phyloP scores from a whole-genome alignment of 768 basidiomycete genomes.

The Tylopilus rubrobrunneus region DNA sequence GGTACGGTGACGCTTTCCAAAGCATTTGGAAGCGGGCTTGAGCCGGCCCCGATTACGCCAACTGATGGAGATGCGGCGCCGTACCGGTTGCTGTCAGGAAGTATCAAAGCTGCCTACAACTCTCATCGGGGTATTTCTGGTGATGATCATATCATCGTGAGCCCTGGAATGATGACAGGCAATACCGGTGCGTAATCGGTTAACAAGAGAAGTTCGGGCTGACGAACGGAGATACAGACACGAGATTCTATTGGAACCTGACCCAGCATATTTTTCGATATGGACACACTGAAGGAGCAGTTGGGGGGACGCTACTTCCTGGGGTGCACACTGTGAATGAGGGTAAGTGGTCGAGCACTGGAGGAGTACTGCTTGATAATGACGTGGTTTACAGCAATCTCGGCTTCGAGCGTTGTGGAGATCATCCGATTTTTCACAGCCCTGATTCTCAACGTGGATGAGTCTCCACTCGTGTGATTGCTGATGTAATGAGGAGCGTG shows the following conservation, averaged over 20 bases:
- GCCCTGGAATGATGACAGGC: constrained; percentile 55
- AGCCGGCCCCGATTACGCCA: constrained; percentile 67
- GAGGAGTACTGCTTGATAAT: neutral
- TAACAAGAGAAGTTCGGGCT: neutral
- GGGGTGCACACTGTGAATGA: constrained; percentile 73
- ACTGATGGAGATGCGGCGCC: constrained; percentile 30
- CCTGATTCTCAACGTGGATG: constrained; percentile 67
- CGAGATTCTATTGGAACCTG: constrained; percentile 43
- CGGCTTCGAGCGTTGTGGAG: constrained; percentile 52
- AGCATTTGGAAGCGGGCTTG: constrained; percentile 45
- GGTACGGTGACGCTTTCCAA: constrained; percentile 51
- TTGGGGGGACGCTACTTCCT: constrained; percentile 27
- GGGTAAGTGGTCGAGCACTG: constrained; percentile 37
- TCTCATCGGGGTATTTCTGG: constrained; percentile 40
- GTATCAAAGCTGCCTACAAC: constrained; percentile 59
- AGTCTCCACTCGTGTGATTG: constrained; percentile 28
- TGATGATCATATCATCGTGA: constrained; percentile 35
- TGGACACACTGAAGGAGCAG: constrained; percentile 31
- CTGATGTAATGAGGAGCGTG: too few species aligned
- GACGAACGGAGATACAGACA: constrained; percentile 29
- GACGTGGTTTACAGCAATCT: constrained; percentile 31
- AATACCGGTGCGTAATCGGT: constrained; percentile 38
- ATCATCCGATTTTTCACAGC: constrained; percentile 62
- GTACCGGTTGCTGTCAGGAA: constrained; percentile 55
- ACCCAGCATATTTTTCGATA: constrained; percentile 69